Evolutionary conservation across 2,329 filamentous ascomycete genomes (phyloP).

Genomic region (Penicillium polonicum): DNA sequence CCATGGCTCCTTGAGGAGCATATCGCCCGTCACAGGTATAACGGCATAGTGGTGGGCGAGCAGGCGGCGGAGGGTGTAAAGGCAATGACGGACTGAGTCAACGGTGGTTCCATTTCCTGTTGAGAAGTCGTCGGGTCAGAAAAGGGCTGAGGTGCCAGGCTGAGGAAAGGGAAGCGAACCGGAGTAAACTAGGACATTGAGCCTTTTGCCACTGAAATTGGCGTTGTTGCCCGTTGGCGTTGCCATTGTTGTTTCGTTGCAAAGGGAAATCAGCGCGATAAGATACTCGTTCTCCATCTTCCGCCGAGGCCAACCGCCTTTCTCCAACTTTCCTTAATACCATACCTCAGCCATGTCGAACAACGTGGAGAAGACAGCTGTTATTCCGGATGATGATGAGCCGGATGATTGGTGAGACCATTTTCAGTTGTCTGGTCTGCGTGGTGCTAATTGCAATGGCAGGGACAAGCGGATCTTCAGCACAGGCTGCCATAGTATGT

Average conservation of each 20-base stretch:
- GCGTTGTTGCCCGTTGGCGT: conserved; percentile 31
- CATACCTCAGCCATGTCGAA: conserved; percentile 54
- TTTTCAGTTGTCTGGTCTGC: conserved; percentile 6
- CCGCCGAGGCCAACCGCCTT: conserved; percentile 21
- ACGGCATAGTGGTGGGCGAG: conserved; percentile 91
- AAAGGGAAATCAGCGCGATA: conserved; percentile 19
- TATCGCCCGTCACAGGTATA: conserved; percentile 74
- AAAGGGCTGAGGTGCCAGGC: conserved; percentile 27
- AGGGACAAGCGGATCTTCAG: conserved; percentile 99
- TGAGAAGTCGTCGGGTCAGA: conserved; percentile 29
- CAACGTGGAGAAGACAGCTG: conserved; percentile 48
- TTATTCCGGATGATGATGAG: conserved; percentile 65
- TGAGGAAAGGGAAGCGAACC: conserved; percentile 53
- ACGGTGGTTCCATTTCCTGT: conserved; percentile 79
- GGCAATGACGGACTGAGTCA: conserved; percentile 84
- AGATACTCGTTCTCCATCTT: conserved; percentile 14
- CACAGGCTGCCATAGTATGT: conserved; percentile 83
- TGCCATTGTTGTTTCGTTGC: conserved; percentile 28
- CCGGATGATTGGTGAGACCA: conserved; percentile 83
- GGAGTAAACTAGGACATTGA: conserved; percentile 93
- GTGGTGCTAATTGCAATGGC: conserved; percentile 24
- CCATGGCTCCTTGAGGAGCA: conserved; percentile 91
- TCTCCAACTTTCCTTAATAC: conserved; percentile 3
- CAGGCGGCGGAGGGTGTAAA: conserved; percentile 80
- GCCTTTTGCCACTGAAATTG: conserved; percentile 62